A percentile compares a stretch with the other conserved stretches of the same genome.
Conservation (phyloP, 2,329 filamentous ascomycete species). For the Cladophialophora bantiana region DNA sequence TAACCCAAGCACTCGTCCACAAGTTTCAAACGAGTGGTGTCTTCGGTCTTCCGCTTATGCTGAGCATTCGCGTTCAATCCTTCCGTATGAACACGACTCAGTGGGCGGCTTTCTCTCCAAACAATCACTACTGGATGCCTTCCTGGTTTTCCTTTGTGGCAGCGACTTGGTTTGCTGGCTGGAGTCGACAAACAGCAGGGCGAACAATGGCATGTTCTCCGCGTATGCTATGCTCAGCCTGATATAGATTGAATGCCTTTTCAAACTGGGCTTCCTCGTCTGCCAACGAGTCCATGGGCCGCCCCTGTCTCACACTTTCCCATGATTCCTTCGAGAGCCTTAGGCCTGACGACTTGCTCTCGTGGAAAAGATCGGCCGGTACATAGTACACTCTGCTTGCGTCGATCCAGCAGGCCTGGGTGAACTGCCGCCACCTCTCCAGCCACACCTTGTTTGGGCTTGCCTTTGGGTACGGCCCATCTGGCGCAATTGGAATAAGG, state of each 20-base stretch:
- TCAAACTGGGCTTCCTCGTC: slow-evolving; percentile 4
- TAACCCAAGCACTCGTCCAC: no score
- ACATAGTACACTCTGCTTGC: slow-evolving; percentile 9
- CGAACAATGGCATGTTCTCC: no score
- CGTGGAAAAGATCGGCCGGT: not conserved
- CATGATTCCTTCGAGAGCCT: slow-evolving; percentile 4
- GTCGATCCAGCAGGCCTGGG: slow-evolving; percentile 10
- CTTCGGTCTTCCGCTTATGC: no score
- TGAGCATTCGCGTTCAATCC: not conserved
- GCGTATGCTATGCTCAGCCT: not conserved
- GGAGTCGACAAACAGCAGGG: no score
- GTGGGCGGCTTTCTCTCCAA: no score
- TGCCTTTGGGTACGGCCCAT: not conserved
- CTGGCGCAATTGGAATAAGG: slow-evolving; percentile 13
- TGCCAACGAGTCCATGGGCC: not conserved
- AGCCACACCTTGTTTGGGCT: not conserved
- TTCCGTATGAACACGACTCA: not conserved
- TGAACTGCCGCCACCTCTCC: not conserved
- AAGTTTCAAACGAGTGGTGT: no score
- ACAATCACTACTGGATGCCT: no score
- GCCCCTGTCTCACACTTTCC: slow-evolving; percentile 2
- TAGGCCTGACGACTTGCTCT: not conserved
- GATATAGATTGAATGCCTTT: not conserved
- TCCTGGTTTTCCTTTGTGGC: no score
- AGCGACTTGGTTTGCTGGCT: no score